A percentile compares a stretch with the other conserved stretches of the same genome.
phyloP scores from a whole-genome alignment of 2,329 filamentous ascomycete species.

The Aspergillus niger region DNA sequence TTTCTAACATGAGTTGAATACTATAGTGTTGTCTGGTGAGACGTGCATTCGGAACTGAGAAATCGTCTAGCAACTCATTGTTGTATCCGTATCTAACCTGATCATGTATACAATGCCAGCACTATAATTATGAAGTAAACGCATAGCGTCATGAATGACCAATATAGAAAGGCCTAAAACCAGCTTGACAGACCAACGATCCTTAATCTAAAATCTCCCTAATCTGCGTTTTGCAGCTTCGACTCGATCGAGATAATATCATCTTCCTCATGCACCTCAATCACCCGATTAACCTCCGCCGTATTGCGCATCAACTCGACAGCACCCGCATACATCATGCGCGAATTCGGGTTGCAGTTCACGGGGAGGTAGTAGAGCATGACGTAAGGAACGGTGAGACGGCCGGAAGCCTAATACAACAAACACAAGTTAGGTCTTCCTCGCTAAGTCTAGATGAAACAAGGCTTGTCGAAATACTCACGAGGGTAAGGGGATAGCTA shows the following conservation, averaged over 20 bases:
- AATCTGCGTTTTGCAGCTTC: constrained; percentile 52
- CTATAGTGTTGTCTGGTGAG: no score
- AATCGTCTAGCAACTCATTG: not conserved
- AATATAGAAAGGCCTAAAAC: not conserved
- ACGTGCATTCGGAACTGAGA: not conserved
- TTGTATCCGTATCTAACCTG: not conserved
- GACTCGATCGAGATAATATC: constrained; percentile 80
- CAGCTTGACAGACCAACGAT: not conserved
- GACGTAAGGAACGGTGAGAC: constrained; percentile 87
- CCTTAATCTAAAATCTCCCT: not conserved
- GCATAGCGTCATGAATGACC: not conserved
- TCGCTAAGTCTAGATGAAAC: not conserved
- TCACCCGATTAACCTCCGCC: constrained; percentile 81
- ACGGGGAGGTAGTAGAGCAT: constrained; percentile 92
- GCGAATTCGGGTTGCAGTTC: constrained; percentile 81
- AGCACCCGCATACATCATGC: constrained; percentile 94
- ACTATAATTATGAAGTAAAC: not conserved
- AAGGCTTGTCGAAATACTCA: constrained; percentile 45
- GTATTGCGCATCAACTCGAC: constrained; percentile 96
- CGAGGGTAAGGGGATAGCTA: constrained; percentile 86
- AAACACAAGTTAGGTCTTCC: not conserved
- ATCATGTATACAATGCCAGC: not conserved
- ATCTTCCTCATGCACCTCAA: constrained; percentile 79
- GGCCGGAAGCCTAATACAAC: constrained; percentile 68
- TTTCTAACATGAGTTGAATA: no score